phyloP scores from a whole-genome alignment of 2,329 filamentous ascomycete species.

The Celoporthe dispersa region DNA sequence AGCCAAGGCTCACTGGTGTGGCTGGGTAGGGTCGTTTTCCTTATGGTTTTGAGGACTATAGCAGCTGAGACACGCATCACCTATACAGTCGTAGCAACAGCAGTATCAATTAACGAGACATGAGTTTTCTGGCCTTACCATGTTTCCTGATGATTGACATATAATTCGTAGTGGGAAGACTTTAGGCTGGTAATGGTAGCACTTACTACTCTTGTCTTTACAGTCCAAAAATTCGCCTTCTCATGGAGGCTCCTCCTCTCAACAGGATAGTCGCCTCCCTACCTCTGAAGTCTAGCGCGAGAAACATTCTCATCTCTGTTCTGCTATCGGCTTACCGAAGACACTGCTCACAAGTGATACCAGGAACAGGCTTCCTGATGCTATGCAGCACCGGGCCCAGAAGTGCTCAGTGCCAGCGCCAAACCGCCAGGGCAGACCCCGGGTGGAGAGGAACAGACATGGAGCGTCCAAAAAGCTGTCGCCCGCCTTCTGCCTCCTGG shows the following conservation, averaged over 20 bases:
- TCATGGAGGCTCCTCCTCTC: neutral
- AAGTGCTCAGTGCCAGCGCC: too few relatives aligned
- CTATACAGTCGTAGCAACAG: neutral
- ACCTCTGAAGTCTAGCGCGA: too few relatives aligned
- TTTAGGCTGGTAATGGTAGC: neutral
- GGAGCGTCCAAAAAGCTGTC: neutral
- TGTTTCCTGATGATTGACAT: neutral
- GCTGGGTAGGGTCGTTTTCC: neutral
- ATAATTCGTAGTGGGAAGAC: neutral
- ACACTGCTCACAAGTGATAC: too few relatives aligned
- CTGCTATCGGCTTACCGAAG: too few relatives aligned
- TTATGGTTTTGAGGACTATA: neutral
- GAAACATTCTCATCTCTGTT: too few relatives aligned
- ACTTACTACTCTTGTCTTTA: neutral
- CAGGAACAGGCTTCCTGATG: too few relatives aligned
- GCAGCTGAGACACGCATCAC: neutral
- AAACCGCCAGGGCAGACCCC: too few relatives aligned
- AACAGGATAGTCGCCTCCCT: too few relatives aligned
- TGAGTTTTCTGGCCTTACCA: neutral
- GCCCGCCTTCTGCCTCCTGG: neutral
- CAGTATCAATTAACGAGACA: slow-evolving; percentile 1
- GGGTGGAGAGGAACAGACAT: neutral
- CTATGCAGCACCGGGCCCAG: too few relatives aligned
- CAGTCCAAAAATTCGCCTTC: too few relatives aligned
- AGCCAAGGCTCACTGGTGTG: neutral